Evolutionary conservation across 2,329 filamentous ascomycete species (phyloP), one percentile per base, ranked within the genome.

Genomic region (Alternaria gansuensis): DNA sequence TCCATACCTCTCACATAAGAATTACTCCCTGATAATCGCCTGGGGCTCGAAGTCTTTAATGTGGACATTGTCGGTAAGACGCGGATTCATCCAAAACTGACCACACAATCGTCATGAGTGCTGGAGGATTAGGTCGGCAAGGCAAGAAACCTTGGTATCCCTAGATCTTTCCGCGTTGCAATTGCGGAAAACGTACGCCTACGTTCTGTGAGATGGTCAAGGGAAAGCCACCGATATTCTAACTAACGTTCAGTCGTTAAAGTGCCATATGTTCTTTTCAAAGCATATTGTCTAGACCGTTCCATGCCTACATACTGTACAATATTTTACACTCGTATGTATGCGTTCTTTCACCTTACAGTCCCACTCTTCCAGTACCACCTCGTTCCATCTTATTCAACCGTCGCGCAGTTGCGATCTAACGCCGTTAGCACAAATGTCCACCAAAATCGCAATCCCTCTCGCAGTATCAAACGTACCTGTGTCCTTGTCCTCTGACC

Each of bases 401-500:
- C 70, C 81, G 85, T 67, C 82, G 79, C 41, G 86, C 85, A 33
- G 83, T 88, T 75, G 82, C 81, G 67, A 86, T 86, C 85, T 87
- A 45, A 34, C 26, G 36, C 31, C 26, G 44, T 71, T 55, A 72
- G 61, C 52, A 59, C 53, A 23, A 21, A 53, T 45, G 34, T 24
- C 36, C 31, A 44, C 36, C 29, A 21, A 17, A 14, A 44, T 41
- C 26, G 21, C 36, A 31, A 28, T 13, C 43, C 23, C n/a, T 28
- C 41, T 17, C 26, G 24, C 14, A 29, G 17, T 4, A 29, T 45
- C n/a, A 28, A 28, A 55, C 68, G 41, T 54, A 88, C 86, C 82
- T 90, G 94, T 75, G 83, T 91, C 75, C 91, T 89, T 59, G 95
- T 98, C 70, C 85, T 87, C 81, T 99, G 95, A 68, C 95, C 95